Percentiles rank a stretch among this genome's conserved stretches.
Evolutionary conservation across 2,329 filamentous ascomycete species (phyloP).

Genomic region (Fusarium clavum): DNA sequence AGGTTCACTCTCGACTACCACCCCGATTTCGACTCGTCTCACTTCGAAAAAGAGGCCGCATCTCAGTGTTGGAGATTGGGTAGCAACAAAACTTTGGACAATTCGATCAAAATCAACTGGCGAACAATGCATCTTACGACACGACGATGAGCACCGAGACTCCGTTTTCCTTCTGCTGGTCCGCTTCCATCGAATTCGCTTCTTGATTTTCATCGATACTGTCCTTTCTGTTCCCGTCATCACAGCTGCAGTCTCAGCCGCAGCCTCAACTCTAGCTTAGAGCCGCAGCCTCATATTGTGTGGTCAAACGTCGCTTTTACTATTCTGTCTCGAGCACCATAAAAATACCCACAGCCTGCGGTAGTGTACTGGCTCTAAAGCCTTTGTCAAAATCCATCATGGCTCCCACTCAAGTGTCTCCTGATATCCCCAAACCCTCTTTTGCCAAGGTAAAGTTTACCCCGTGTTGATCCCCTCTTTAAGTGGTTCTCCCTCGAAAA

Average conservation of each 20-base stretch:
- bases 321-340: constrained; percentile 31
- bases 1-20: constrained; percentile 24
- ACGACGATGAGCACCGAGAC: constrained; percentile 68
- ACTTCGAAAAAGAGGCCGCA: constrained; percentile 28
- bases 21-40: constrained; percentile 30
- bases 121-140: constrained; percentile 54
- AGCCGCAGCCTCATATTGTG: constrained; percentile 38
- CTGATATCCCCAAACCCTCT: constrained; percentile 69
- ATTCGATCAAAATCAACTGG: constrained; percentile 38
- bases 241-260: constrained; percentile 38
- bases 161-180: constrained; percentile 60
- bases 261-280: constrained; percentile 30
- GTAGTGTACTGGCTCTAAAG: constrained; percentile 39
- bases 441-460: constrained; percentile 75
- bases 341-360: constrained; percentile 35
- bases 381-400: constrained; percentile 51
- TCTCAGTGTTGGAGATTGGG: constrained; percentile 15
- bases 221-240: constrained; percentile 49
- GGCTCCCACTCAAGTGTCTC: constrained; percentile 60
- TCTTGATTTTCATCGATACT: constrained; percentile 59
- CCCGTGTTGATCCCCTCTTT: constrained; percentile 15
- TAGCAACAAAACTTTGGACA: constrained; percentile 35
- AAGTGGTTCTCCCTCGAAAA: constrained; percentile 13
- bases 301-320: constrained; percentile 30
- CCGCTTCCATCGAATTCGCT: constrained; percentile 66